Evolutionary conservation across 1,284 basidiomycete genomes (phyloP).

Genomic region (Mycosarcoma maydis): DNA sequence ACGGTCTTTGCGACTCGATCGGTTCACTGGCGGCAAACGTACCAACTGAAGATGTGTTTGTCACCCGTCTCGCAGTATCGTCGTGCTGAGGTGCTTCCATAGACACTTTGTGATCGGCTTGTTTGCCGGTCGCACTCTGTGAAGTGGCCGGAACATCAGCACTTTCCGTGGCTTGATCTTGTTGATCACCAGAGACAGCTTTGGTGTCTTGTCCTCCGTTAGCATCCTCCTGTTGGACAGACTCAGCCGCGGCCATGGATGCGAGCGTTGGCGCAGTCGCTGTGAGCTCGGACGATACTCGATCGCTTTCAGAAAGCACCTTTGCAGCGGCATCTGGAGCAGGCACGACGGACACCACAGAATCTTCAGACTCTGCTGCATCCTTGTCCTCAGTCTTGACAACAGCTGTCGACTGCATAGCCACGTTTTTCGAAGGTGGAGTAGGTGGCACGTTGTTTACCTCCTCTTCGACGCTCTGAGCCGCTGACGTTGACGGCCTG

Average conservation of each 20-base stretch:
- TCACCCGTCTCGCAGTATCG: too few species aligned
- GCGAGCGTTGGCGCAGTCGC: background rate
- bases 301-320: conserved; percentile 9
- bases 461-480: conserved; percentile 33
- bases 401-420: background rate
- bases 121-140: background rate
- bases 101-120: too few species aligned
- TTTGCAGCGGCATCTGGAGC: conserved; percentile 23
- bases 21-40: background rate
- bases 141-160: background rate
- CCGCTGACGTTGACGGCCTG: conserved; percentile 5
- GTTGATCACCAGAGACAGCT: background rate
- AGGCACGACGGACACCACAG: conserved; percentile 31
- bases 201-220: background rate
- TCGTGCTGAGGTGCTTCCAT: too few species aligned
- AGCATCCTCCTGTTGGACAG: background rate
- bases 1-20: background rate
- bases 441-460: conserved; percentile 24
- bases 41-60: background rate
- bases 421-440: conserved; percentile 27
- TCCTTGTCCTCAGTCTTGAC: conserved; percentile 21
- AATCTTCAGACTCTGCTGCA: conserved; percentile 21
- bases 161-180: background rate
- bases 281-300: conserved; percentile 4
- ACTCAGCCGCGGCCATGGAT: background rate